Evolutionary conservation across 1,284 basidiomycete genomes (phyloP), one percentile per base, ranked within the genome.

Genomic region (Moniliella sp.): DNA sequence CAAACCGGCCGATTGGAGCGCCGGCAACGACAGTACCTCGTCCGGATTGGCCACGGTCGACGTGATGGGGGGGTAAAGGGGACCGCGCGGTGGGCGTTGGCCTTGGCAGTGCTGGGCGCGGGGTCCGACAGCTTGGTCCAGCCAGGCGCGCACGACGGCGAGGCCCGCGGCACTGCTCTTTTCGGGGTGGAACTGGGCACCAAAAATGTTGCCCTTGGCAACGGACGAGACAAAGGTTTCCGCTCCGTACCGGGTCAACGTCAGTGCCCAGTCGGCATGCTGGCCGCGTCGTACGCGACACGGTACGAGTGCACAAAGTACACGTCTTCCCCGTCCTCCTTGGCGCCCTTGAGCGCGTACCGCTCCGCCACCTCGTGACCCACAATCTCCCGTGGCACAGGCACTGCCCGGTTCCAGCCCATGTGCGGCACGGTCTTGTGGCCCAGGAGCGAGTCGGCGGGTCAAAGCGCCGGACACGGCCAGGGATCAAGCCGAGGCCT

Each of bases 241-340:
- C 38, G 73, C 69, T 13, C 88, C 91, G 61, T 97, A 99, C 62
- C 88, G 78, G 2, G 84, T 81, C 15, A 77, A 75, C 8, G 78
- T 75, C 62, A 91, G 73, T 4, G 74, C 72, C 77, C 81, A 97
- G 31, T 64, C 60, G 13, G 60, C 46, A 25, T 65, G 56, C 8
- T 38, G 32, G 30, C 31, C 40, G 69, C 32, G 69, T 70, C 30
- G 37, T 40, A 51, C 10, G 69, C 70, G 31, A 75, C 80, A 38
- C 79, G 75, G 65, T 74, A 97, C 12, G 88, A 93, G 66, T 99
- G 91, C 18, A 99, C 88, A 63, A 88, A 99, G 65, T 99, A 99
- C 38, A 48, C 57, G 47, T 57, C 48, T 61, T 83, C 91, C 53
- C 75, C 73, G 33, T 54, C 46, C 9, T 67, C 62, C 13, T 71